Evolutionary conservation across 805 yeast species (phyloP).

Genomic region (Myxozyma neotropica): DNA sequence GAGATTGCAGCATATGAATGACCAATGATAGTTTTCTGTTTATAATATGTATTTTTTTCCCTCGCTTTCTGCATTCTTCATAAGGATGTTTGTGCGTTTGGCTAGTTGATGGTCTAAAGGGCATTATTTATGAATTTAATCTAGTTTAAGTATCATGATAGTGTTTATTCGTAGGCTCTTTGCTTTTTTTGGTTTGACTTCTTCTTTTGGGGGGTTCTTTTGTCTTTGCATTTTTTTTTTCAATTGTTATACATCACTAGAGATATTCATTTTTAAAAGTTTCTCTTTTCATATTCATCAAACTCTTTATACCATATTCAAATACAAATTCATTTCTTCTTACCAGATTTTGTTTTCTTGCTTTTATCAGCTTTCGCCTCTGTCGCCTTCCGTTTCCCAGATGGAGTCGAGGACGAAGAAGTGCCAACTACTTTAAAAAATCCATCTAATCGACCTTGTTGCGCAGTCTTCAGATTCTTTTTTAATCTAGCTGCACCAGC

Average conservation of each 20-base stretch:
- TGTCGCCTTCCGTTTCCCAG: constrained; percentile 43
- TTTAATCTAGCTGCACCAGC: constrained; percentile 82
- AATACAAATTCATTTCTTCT: constrained; percentile 3
- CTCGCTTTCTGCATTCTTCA: not conserved
- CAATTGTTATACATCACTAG: not conserved
- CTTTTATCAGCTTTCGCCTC: constrained; percentile 31
- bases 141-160: no score
- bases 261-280: no score
- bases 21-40: not conserved
- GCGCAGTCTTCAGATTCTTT: constrained; percentile 80
- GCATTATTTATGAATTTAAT: no score
- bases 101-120: not conserved
- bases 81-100: not conserved
- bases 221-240: not conserved
- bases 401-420: constrained; percentile 38
- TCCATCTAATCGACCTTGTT: constrained; percentile 79
- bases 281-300: no score
- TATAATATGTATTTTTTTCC: not conserved
- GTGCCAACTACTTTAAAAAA: constrained; percentile 73
- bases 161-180: no score
- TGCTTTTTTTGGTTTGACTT: no score
- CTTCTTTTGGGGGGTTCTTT: no score
- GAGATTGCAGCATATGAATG: constrained; percentile 18
- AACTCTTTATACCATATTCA: no score
- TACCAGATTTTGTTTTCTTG: constrained; percentile 29